Conservation (phyloP, 2,329 filamentous ascomycete genomes). For the Aspergillus versicolor region DNA sequence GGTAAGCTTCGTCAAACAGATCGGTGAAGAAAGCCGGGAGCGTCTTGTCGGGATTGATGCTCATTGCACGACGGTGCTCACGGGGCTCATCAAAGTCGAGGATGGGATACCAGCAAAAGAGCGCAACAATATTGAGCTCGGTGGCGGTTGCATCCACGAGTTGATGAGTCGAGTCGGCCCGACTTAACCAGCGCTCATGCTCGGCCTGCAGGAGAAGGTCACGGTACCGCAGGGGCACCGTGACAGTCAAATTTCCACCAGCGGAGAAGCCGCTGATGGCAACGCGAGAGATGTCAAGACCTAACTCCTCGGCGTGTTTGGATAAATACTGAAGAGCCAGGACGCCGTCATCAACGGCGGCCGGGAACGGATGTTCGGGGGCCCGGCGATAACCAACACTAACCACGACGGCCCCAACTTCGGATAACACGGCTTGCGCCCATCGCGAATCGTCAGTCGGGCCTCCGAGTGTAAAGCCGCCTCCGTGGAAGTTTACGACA, state of each 20-base stretch:
- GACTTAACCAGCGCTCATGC: conserved; percentile 25
- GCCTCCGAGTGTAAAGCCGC: conserved; percentile 61
- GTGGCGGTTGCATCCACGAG: conserved; percentile 34
- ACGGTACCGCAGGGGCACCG: conserved; percentile 59
- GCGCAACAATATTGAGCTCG: conserved; percentile 53
- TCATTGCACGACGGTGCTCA: conserved; percentile 57
- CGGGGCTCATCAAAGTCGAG: conserved; percentile 63
- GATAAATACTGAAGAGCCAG: conserved; percentile 61
- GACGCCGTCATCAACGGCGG: conserved; percentile 63
- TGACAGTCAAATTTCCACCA: conserved; percentile 62
- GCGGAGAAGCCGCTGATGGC: conserved; percentile 63
- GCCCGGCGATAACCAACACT: conserved; percentile 62
- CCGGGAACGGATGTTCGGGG: conserved; percentile 62
- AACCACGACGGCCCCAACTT: conserved; percentile 59
- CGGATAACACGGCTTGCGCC: conserved; percentile 55
- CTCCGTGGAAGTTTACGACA: conserved; percentile 64
- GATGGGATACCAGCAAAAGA: conserved; percentile 63
- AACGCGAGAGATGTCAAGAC: conserved; percentile 58
- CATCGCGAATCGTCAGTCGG: conserved; percentile 62
- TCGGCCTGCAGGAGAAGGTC: conserved; percentile 31
- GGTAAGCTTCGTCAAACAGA: conserved; percentile 50
- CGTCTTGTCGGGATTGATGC: conserved; percentile 51
- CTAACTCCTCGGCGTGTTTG: conserved; percentile 55
- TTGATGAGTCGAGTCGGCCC: conserved; percentile 35
- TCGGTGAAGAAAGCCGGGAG: conserved; percentile 49